Conservation (phyloP, 352 stramenopile species). For the Globisporangium nagaii region DNA sequence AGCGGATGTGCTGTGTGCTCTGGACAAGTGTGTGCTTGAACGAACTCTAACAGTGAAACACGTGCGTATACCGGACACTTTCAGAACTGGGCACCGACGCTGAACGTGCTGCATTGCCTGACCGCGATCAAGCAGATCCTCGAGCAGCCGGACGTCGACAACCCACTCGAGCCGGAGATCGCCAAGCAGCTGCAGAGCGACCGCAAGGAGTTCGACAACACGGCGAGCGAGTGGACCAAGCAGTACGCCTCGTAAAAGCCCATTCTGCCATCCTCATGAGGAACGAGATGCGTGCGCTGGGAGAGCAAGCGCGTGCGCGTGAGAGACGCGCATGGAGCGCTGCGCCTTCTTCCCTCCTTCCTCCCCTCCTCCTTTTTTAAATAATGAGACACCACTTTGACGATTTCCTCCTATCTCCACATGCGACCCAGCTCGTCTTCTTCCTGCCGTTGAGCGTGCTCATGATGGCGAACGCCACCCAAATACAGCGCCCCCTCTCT, state of each 20-base stretch:
- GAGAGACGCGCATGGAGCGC: too few species aligned
- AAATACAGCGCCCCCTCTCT: background rate
- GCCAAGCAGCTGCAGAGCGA: slow-evolving; percentile 92
- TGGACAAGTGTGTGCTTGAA: slow-evolving; percentile 4
- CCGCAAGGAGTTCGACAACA: slow-evolving; percentile 91
- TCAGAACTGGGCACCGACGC: slow-evolving; percentile 93
- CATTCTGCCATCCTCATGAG: too few species aligned
- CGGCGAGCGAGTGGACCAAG: slow-evolving; percentile 90
- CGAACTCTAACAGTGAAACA: too few species aligned
- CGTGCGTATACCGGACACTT: slow-evolving; percentile 6
- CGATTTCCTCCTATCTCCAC: too few species aligned
- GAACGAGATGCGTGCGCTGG: too few species aligned
- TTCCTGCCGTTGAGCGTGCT: too few species aligned
- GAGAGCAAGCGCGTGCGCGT: too few species aligned
- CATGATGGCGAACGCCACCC: too few species aligned
- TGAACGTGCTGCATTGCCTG: slow-evolving; percentile 92
- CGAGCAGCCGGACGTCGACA: slow-evolving; percentile 92
- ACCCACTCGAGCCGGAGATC: slow-evolving; percentile 95
- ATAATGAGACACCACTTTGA: too few species aligned
- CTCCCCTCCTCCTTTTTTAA: too few species aligned
- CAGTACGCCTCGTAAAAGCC: slow-evolving; percentile 87
- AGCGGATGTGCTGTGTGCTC: background rate
- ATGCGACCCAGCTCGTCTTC: too few species aligned
- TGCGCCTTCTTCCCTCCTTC: too few species aligned
- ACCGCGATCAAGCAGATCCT: slow-evolving; percentile 94